Evolutionary conservation across 176 grass and related monocot species (phyloP).

Genomic region (Carex littledalei): DNA sequence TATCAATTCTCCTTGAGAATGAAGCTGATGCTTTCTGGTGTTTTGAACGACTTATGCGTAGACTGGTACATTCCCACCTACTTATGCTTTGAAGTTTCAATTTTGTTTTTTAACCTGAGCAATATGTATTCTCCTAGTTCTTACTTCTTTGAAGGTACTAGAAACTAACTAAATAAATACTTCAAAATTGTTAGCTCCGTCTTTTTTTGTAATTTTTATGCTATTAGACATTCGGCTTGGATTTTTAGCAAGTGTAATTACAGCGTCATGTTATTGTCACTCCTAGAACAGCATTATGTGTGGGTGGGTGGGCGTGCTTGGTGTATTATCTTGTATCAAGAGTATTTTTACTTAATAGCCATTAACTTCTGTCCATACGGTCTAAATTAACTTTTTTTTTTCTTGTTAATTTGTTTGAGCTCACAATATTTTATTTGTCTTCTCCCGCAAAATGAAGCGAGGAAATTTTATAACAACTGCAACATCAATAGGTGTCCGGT

Average conservation of each 20-base stretch:
- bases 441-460: constrained; percentile 52
- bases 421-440: constrained; percentile 22
- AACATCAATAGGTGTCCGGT: constrained; percentile 90
- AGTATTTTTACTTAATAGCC: not conserved
- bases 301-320: no score
- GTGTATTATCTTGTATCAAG: not conserved
- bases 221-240: not conserved
- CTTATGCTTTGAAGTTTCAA: not conserved
- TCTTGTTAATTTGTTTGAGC: constrained; percentile 18
- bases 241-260: not conserved
- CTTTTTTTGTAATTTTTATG: not conserved
- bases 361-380: not conserved
- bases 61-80: constrained; percentile 46
- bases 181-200: not conserved
- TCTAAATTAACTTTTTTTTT: not conserved
- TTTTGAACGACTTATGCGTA: constrained; percentile 96
- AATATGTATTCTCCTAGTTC: not conserved
- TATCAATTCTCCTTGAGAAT: constrained; percentile 84
- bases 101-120: constrained; percentile 9
- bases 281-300: not conserved
- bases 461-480: constrained; percentile 79
- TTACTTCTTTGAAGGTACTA: not conserved
- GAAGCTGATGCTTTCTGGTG: constrained; percentile 99
- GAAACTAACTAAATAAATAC: not conserved
- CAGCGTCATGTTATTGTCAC: not conserved